Base-by-base conservation (phyloP, 805 yeast genomes). In the Barnettozyma sucrosica region DNA sequence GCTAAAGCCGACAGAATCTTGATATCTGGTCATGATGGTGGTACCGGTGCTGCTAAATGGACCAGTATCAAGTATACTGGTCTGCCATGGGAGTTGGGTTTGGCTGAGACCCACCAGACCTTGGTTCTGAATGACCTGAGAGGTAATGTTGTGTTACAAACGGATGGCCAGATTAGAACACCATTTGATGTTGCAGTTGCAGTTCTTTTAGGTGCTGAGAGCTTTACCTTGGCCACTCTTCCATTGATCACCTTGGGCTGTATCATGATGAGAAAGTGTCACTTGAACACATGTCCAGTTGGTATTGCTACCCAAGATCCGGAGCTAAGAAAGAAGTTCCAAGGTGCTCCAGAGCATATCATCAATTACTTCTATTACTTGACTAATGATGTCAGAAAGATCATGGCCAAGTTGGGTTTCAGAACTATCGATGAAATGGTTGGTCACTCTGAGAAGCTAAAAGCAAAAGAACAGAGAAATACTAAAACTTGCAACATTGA, bases 301-400 rank as follows among this genome's bases (percentile, higher is more conserved):
- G 99, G 99, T 71, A 87, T 92, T 72, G 99, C 99, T 41, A 92
- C 99, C 26, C 99, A 93, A 70, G 98, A 92, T 67, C 97, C 97
- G 18, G 88, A 82, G 56, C 76, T 92, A 57, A 81, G 99, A 70
- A 80, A 80, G 70, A 93, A 92, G 69, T 92, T 92, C 71, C 76
- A 79, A 61, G 99, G 99, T 64, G 90, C 97, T 44, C 99, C 99
- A 45, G 99, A 92, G 71, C 97, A 92, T 64, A 98, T 92, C 50
- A 90, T 92, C 69, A 92, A 92, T 76, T 93, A 92, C 77, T 93
- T 93, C 78, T 92, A 85, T 75, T 93, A 90, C 71, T 75, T 92
- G 66, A 83, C 97, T 48, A 88, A 89, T 60, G 99, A 92, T 70
- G 79, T 93, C 64, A 80, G 99, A 65, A 79, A 76, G 50, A 84